Conservation (phyloP, 306 rosid species). For the Abrus pulchellus region DNA sequence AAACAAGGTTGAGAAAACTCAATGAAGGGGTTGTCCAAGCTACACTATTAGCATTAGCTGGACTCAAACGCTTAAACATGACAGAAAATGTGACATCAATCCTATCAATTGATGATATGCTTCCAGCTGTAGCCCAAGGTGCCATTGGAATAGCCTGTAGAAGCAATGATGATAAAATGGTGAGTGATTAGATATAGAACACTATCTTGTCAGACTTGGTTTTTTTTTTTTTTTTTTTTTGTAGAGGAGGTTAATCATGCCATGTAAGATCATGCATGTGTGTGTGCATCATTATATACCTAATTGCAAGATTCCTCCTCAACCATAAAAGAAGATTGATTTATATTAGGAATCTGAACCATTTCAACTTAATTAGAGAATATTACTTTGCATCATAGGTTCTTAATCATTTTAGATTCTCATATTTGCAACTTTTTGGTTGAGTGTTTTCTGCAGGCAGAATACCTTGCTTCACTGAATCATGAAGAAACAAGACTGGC, state of each 20-base stretch:
- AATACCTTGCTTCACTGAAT: constrained; percentile 76
- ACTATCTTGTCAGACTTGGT: background rate
- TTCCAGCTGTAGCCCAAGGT: constrained; percentile 68
- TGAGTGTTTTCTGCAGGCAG: constrained; percentile 63
- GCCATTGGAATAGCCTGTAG: constrained; percentile 66
- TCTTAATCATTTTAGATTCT: background rate
- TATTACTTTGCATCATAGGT: background rate
- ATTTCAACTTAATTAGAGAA: background rate
- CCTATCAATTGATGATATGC: constrained; percentile 63
- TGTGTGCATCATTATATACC: background rate
- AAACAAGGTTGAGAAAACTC: constrained; percentile 85
- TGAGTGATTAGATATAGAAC: constrained; percentile 42
- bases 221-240: background rate
- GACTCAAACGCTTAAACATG: constrained; percentile 82
- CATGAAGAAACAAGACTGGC: constrained; percentile 92
- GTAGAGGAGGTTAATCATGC: background rate
- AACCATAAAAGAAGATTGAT: background rate
- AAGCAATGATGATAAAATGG: constrained; percentile 75
- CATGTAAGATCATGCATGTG: background rate
- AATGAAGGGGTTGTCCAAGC: constrained; percentile 92
- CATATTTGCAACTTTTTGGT: constrained; percentile 30
- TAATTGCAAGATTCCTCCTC: constrained; percentile 11
- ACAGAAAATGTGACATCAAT: constrained; percentile 58
- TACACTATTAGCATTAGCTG: constrained; percentile 94
- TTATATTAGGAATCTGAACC: background rate